Evolutionary conservation across 2,329 filamentous ascomycete species (phyloP).

Genomic region (Scedosporium minutisporum): DNA sequence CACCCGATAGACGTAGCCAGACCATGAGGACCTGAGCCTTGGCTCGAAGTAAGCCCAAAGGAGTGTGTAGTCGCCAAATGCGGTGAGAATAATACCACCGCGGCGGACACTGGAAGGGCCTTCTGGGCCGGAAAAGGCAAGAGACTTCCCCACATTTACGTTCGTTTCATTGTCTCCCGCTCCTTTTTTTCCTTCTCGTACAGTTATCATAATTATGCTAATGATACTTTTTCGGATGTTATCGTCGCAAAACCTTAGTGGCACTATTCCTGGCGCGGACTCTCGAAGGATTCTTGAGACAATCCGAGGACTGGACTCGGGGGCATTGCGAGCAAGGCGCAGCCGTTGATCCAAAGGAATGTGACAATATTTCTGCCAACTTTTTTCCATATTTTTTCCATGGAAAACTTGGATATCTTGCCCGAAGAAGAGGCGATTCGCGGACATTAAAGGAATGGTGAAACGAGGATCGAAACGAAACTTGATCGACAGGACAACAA

Average conservation of each 20-base stretch:
- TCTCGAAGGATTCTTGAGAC: background rate
- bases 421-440: background rate
- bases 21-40: too few relatives aligned
- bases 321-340: background rate
- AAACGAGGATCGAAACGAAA: conserved; percentile 5
- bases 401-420: background rate
- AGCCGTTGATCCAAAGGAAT: background rate
- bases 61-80: background rate
- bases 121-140: background rate
- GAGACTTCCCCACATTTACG: background rate
- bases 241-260: background rate
- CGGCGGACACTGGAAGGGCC: background rate
- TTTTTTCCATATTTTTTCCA: background rate
- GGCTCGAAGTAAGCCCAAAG: too few relatives aligned
- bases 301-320: background rate
- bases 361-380: background rate
- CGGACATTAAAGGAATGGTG: conserved; percentile 3
- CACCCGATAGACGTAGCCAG: too few relatives aligned
- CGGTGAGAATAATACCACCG: background rate
- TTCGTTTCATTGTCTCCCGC: background rate
- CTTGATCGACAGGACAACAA: background rate
- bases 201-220: too few relatives aligned
- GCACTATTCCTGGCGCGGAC: background rate
- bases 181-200: too few relatives aligned
- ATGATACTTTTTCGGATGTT: too few relatives aligned